Conservation (phyloP, 768 basidiomycete species). For the Russula olivacea region DNA sequence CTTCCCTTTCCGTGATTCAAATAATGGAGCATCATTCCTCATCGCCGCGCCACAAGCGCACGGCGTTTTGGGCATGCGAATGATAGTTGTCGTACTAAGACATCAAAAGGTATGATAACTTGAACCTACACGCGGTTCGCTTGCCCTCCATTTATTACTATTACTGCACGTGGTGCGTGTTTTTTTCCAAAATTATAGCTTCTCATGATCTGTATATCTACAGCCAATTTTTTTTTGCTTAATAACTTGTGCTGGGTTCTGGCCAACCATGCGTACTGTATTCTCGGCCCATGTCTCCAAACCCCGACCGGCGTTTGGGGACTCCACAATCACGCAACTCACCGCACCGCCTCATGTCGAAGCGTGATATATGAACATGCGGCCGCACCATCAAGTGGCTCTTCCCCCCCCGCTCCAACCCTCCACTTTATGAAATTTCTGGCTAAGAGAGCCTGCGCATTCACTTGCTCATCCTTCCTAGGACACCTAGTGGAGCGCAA, state of each 20-base stretch:
- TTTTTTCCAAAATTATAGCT: neutral
- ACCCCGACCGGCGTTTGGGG: neutral
- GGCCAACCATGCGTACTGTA: neutral
- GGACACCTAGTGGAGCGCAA: neutral
- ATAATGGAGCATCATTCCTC: neutral
- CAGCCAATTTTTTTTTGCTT: neutral
- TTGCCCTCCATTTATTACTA: neutral
- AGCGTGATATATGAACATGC: neutral
- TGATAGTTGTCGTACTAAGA: neutral
- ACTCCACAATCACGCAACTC: neutral
- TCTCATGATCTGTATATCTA: neutral
- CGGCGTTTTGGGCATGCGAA: neutral
- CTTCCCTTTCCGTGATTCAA: conserved; percentile 1
- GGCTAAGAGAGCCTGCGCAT: neutral
- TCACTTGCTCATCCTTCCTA: neutral
- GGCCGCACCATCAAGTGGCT: neutral
- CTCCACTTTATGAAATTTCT: neutral
- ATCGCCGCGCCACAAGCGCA: neutral
- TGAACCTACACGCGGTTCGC: conserved; percentile 1
- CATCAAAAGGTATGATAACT: neutral
- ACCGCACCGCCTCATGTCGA: neutral
- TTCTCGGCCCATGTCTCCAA: neutral
- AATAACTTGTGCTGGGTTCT: neutral
- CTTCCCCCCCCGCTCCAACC: neutral
- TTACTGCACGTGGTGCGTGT: neutral